These are phyloP conservation scores for Polygonum aviculare DNA, from an alignment of 148 eudicot genomes.

Conservation along the genomic window DNA sequence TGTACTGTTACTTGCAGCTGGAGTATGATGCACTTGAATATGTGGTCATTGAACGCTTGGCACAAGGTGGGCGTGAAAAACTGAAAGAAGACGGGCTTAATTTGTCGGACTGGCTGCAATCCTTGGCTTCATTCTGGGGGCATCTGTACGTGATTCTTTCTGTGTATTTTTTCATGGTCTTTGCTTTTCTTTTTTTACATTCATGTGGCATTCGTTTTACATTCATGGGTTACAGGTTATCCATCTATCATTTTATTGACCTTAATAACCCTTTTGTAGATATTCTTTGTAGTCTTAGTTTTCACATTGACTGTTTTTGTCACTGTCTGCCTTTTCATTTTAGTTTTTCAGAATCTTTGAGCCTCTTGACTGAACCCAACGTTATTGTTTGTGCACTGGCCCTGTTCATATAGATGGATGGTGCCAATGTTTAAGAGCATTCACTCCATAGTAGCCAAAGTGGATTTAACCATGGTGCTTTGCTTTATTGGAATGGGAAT, in stretches of 20 bases:
- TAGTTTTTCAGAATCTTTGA: not conserved
- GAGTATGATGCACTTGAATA: conserved; percentile 96
- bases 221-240: not conserved
- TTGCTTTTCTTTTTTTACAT: not conserved
- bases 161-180: not conserved
- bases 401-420: not conserved
- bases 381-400: not conserved
- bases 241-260: not conserved
- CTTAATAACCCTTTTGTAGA: not conserved
- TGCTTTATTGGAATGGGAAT: conserved; percentile 8
- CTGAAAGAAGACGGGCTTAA: conserved; percentile 95
- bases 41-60: conserved; percentile 94
- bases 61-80: conserved; percentile 85
- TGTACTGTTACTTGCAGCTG: conserved; percentile 40
- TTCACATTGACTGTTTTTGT: conserved; percentile 1
- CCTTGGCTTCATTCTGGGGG: conserved; percentile 99
- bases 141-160: conserved; percentile 65
- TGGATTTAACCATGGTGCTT: conserved; percentile 32
- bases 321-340: not conserved
- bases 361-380: conserved; percentile 4
- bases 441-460: conserved; percentile 8
- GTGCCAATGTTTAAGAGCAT: not conserved
- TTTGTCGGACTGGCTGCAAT: conserved; percentile 98
- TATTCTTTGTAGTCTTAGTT: not conserved
- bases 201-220: not conserved